phyloP scores from a whole-genome alignment of 176 grass and related monocot species.

The Luzula sylvatica region DNA sequence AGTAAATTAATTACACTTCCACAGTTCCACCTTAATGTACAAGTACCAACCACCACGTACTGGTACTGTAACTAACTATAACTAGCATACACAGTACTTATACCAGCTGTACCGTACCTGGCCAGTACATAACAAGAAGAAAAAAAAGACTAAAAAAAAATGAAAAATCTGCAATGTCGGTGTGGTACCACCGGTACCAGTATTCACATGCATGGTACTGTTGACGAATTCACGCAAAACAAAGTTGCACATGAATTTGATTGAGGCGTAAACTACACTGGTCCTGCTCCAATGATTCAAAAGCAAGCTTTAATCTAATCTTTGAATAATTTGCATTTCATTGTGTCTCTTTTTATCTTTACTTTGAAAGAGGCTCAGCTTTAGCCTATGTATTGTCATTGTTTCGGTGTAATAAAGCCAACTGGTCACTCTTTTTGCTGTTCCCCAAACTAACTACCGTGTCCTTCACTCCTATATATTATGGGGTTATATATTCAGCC shows the following conservation, averaged over 20 bases:
- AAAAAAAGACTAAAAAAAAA: too few species aligned
- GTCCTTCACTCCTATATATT: slow-evolving; percentile 7
- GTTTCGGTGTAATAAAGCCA: slow-evolving; percentile 20
- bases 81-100: too few species aligned
- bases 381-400: slow-evolving; percentile 18
- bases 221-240: slow-evolving; percentile 9
- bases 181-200: slow-evolving; percentile 15
- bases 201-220: slow-evolving; percentile 1
- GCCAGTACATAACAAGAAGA: too few species aligned
- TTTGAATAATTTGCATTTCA: too few species aligned
- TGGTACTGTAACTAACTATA: too few species aligned
- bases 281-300: slow-evolving; percentile 16
- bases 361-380: slow-evolving; percentile 14
- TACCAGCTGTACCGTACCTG: too few species aligned
- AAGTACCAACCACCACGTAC: too few species aligned
- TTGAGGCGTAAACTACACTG: too few species aligned
- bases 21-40: too few species aligned
- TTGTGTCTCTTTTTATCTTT: not conserved
- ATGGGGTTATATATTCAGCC: too few species aligned
- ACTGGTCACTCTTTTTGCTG: slow-evolving; percentile 15
- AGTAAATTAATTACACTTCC: too few species aligned
- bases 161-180: too few species aligned
- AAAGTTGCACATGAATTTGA: not conserved
- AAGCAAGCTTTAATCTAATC: not conserved
- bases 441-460: slow-evolving; percentile 19